Percentiles rank a stretch among this genome's conserved stretches.
Evolutionary conservation across 2,329 filamentous ascomycete species (phyloP).

Genomic region (Endoconidiophora polonica): DNA sequence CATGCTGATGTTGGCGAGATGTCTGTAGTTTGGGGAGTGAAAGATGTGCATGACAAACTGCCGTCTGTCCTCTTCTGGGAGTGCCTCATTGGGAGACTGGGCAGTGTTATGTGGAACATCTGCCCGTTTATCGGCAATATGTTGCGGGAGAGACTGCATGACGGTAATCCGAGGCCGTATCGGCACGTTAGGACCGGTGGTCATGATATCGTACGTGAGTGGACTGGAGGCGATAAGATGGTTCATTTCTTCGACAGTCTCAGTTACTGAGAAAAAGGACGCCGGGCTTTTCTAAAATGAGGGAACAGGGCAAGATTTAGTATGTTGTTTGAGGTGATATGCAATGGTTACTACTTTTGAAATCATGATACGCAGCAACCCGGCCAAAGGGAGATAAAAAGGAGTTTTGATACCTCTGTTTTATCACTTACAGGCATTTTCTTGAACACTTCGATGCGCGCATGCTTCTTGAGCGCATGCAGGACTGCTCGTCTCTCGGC

Average conservation of each 20-base stretch:
- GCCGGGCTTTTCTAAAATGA: conserved; percentile 27
- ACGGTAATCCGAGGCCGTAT: conserved; percentile 1
- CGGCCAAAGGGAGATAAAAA: not conserved
- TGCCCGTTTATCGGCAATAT: conserved; percentile 4
- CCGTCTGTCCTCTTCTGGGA: conserved; percentile 15
- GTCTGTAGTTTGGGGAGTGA: conserved; percentile 23
- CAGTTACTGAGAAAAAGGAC: conserved; percentile 34
- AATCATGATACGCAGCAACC: not conserved
- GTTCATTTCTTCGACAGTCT: conserved; percentile 23
- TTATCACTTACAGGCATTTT: conserved; percentile 23
- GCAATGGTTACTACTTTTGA: not conserved
- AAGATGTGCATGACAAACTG: conserved; percentile 29
- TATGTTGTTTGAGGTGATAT: too few species aligned
- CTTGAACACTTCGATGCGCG: conserved; percentile 36
- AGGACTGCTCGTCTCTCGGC: conserved; percentile 39
- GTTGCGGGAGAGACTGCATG: conserved; percentile 11
- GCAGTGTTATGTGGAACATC: conserved; percentile 17
- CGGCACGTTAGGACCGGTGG: not conserved
- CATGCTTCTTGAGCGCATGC: conserved; percentile 32
- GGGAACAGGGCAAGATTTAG: not conserved
- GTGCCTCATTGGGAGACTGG: conserved; percentile 17
- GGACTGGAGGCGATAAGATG: conserved; percentile 29
- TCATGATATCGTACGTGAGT: conserved; percentile 27
- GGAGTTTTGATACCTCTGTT: not conserved
- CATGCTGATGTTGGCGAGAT: conserved; percentile 22